phyloP scores from a whole-genome alignment of 2,329 filamentous ascomycete species.

The Colletotrichum sp. region DNA sequence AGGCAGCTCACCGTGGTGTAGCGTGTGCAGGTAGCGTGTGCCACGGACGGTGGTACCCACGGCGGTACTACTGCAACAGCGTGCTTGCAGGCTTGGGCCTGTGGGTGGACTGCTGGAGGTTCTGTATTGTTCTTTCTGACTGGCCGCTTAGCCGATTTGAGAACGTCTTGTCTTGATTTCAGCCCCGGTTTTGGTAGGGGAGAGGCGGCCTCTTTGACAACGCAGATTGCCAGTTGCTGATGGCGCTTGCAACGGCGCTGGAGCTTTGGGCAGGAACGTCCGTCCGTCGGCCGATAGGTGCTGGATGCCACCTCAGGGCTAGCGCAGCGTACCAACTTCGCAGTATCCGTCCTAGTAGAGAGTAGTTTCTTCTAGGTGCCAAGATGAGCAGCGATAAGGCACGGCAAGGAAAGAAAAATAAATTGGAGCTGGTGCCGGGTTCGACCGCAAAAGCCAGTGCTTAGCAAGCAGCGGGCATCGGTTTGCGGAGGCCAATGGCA shows the following conservation, averaged over 20 bases:
- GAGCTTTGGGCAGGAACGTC: slow-evolving; percentile 7
- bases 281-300: background rate
- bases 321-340: background rate
- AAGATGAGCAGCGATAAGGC: background rate
- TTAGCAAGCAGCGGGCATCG: background rate
- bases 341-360: background rate
- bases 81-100: background rate
- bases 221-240: background rate
- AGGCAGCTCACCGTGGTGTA: slow-evolving; percentile 6
- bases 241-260: background rate
- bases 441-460: background rate
- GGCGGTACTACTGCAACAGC: background rate
- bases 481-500: background rate
- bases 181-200: background rate
- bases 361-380: background rate
- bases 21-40: background rate
- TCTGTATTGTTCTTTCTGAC: background rate
- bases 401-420: background rate
- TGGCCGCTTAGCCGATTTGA: slow-evolving; percentile 1
- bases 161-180: background rate
- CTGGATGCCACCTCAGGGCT: background rate
- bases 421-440: background rate
- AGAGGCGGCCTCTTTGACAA: slow-evolving; percentile 14
- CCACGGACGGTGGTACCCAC: background rate
- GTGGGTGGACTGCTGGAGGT: background rate